A percentile compares a stretch with the other conserved stretches of the same genome.
These are phyloP conservation scores for Quercus wislizeni DNA, from an alignment of 306 rosid genomes.

Conservation along the genomic window DNA sequence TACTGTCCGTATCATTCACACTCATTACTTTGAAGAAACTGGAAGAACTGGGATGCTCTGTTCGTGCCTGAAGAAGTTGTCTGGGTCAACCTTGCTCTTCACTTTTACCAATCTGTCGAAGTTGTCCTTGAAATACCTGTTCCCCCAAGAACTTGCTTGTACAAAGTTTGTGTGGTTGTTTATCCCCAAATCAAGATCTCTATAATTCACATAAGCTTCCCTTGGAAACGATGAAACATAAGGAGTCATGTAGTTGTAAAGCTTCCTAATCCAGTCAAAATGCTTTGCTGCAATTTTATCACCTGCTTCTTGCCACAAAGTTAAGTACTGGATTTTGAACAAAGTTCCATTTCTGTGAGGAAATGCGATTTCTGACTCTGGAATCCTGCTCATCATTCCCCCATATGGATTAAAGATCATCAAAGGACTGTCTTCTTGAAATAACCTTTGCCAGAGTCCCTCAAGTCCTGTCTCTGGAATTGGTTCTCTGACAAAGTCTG, in stretches of 20 bases:
- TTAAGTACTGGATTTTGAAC: slow-evolving; percentile 64
- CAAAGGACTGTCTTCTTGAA: slow-evolving; percentile 47
- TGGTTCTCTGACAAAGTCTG: slow-evolving; percentile 64
- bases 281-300: slow-evolving; percentile 42
- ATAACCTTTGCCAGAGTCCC: slow-evolving; percentile 70
- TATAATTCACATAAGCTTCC: slow-evolving; percentile 76
- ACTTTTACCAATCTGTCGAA: slow-evolving; percentile 58
- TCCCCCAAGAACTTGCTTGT: slow-evolving; percentile 69
- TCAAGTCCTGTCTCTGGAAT: slow-evolving; percentile 57
- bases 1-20: background rate
- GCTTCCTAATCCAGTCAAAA: slow-evolving; percentile 68
- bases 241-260: slow-evolving; percentile 68
- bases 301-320: slow-evolving; percentile 40
- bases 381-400: slow-evolving; percentile 59
- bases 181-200: slow-evolving; percentile 83
- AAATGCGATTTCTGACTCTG: slow-evolving; percentile 62
- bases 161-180: slow-evolving; percentile 45
- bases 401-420: slow-evolving; percentile 75
- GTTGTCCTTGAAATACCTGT: slow-evolving; percentile 69
- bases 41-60: slow-evolving; percentile 86
- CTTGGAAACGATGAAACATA: slow-evolving; percentile 73
- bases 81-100: slow-evolving; percentile 75
- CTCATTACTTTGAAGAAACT: slow-evolving; percentile 13
- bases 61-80: slow-evolving; percentile 81
- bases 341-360: slow-evolving; percentile 74